Evolutionary conservation across 106 monocot genomes (phyloP).

Genomic region (Apostasia shenzhenica): DNA sequence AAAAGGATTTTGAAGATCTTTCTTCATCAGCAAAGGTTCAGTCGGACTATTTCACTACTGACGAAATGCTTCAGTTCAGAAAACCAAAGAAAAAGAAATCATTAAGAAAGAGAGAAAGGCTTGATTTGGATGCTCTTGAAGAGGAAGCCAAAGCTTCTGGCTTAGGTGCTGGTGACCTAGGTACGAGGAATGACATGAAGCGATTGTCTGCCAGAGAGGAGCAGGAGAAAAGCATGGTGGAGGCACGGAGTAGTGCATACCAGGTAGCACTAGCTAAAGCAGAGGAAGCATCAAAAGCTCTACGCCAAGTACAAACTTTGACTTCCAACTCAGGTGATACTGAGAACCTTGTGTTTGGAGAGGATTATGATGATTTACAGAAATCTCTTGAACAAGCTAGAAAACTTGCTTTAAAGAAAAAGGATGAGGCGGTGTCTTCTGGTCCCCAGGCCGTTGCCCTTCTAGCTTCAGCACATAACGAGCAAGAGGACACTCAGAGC

Average conservation of each 20-base stretch:
- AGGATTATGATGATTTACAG: constrained; percentile 94
- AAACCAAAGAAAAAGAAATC: constrained; percentile 98
- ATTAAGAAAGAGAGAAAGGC: constrained; percentile 80
- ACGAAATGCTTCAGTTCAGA: constrained; percentile 96
- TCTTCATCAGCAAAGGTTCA: constrained; percentile 39
- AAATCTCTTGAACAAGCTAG: constrained; percentile 85
- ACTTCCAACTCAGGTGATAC: constrained; percentile 27
- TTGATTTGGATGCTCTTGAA: constrained; percentile 92
- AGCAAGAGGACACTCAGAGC: constrained; percentile 21
- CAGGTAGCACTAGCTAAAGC: constrained; percentile 78
- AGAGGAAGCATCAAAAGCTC: constrained; percentile 70
- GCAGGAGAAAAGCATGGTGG: constrained; percentile 50
- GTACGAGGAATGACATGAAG: constrained; percentile 63
- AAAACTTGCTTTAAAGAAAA: constrained; percentile 57
- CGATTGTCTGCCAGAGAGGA: constrained; percentile 45
- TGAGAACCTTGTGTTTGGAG: constrained; percentile 74
- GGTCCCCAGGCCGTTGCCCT: constrained; percentile 57
- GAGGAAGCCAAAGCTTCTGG: constrained; percentile 76
- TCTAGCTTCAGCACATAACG: constrained; percentile 40
- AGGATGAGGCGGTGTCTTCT: constrained; percentile 43
- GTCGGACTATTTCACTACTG: constrained; percentile 83
- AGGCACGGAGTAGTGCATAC: constrained; percentile 65
- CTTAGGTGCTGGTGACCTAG: constrained; percentile 68
- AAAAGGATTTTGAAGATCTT: constrained; percentile 56
- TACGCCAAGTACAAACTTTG: constrained; percentile 41